Evolutionary conservation across 202 grass and related monocot species (phyloP), one percentile per base, ranked within the genome.

Genomic region (Zoysia matrella): DNA sequence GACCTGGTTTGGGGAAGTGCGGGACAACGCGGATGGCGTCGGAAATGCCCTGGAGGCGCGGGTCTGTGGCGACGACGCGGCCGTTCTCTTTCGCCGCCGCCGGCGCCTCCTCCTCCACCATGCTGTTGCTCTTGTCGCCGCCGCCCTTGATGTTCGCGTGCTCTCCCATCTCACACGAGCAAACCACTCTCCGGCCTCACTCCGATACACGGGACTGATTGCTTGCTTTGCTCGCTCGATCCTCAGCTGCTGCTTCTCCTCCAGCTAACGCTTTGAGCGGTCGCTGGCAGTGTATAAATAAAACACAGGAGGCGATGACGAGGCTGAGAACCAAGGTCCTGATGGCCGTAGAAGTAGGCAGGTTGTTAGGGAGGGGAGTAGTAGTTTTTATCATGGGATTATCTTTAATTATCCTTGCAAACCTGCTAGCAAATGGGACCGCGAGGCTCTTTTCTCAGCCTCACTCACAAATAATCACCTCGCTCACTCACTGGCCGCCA

Each of bases 1-100:
- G 52, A 97, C 94, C 94, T 94, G 80, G 91, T 83, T 94, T 94
- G 71, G 94, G 94, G 76, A 94, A 92, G 87, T 97, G 82, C 46
- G 94, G 94, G 62, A 94, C 89, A 41, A 97, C 90, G 76, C 93
- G 82, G 79, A 92, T 92, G 81, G 87, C 76, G 73, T 87, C 85
- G 55, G 82, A 94, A 73, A 94, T 94, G 66, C 60, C 82, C 75
- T 87, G 87, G 50, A 89, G 89, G 15, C 89, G 87, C 42, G 87
- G 87, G 84, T 92, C 92, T 40, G 68, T 71, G 52, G 52, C 78
- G 58, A 47, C 47, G 57, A 4, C 79, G 9, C 67, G 66, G 73
- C 54, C 78, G 11, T 71, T 73, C 71, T 74, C 82, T 63, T 90
- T 87, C 7, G 56, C 54, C 72, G 72, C 44, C 62, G 63, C 48